These are phyloP conservation scores for Echeveria elegans DNA, from an alignment of 164 flowering plant genomes.

Conservation along the genomic window DNA sequence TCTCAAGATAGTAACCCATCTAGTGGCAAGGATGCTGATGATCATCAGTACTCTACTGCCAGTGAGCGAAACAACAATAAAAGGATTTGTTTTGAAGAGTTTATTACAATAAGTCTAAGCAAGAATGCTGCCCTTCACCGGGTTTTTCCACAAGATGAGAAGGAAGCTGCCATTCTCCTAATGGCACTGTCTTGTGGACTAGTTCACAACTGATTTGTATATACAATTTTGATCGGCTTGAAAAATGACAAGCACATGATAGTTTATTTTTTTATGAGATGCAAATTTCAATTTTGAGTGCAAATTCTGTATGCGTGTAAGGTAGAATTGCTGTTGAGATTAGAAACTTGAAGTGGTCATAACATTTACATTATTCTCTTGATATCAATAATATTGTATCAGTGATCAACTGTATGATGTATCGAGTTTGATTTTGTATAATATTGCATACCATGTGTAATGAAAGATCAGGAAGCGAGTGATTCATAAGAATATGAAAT, in stretches of 20 bases:
- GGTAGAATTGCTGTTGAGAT: no score
- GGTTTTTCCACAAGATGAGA: constrained; percentile 85
- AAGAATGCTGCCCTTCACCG: constrained; percentile 43
- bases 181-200: constrained; percentile 88
- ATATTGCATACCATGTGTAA: no score
- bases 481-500: no score
- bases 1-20: not conserved
- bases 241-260: not conserved
- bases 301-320: not conserved
- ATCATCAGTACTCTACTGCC: not conserved
- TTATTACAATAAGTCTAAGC: constrained; percentile 34
- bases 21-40: not conserved
- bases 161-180: constrained; percentile 84
- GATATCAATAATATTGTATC: no score
- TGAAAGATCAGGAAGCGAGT: no score
- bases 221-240: not conserved
- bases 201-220: constrained; percentile 39
- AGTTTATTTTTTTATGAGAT: not conserved
- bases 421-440: no score
- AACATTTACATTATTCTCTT: no score
- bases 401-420: no score
- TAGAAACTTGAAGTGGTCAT: no score
- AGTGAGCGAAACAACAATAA: constrained; percentile 11
- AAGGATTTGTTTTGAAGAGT: constrained; percentile 51
- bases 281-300: not conserved